Percentiles rank a stretch among this genome's conserved stretches.
phyloP scores from a whole-genome alignment of 1,139 yeast genomes.

The Saccharomycopsis crataegensis region DNA sequence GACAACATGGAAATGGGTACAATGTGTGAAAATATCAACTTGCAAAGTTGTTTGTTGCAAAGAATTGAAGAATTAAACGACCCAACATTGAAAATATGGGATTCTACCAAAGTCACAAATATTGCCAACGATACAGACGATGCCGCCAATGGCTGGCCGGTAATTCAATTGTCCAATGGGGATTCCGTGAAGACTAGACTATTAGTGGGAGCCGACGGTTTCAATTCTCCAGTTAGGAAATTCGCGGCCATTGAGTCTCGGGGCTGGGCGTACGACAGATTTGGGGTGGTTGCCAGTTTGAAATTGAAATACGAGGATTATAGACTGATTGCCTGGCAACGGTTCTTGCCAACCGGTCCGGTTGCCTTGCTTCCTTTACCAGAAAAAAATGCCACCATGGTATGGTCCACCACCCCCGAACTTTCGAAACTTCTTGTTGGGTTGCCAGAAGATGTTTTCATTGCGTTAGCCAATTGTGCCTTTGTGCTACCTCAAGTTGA shows the following conservation, averaged over 20 bases:
- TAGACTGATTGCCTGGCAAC: slow-evolving; percentile 80
- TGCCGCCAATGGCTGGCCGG: slow-evolving; percentile 50
- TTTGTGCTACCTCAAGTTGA: slow-evolving; percentile 74
- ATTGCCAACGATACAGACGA: slow-evolving; percentile 31
- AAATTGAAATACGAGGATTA: slow-evolving; percentile 66
- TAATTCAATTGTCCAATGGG: slow-evolving; percentile 64
- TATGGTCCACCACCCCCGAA: slow-evolving; percentile 86
- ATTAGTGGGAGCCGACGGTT: slow-evolving; percentile 93
- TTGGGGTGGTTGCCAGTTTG: slow-evolving; percentile 87
- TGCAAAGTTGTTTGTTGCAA: slow-evolving; percentile 63
- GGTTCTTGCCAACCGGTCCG: slow-evolving; percentile 90
- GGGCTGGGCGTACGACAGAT: slow-evolving; percentile 87
- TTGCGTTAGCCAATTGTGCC: slow-evolving; percentile 76
- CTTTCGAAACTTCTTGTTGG: slow-evolving; percentile 55
- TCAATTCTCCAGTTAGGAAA: slow-evolving; percentile 83
- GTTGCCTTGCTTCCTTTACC: slow-evolving; percentile 87
- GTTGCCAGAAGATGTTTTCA: slow-evolving; percentile 55
- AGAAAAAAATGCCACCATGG: slow-evolving; percentile 77
- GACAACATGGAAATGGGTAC: slow-evolving; percentile 59
- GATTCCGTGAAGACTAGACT: slow-evolving; percentile 58
- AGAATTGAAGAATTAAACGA: slow-evolving; percentile 40
- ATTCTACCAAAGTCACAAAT: slow-evolving; percentile 57
- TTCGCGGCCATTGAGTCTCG: slow-evolving; percentile 77
- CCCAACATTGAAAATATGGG: slow-evolving; percentile 43
- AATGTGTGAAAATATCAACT: slow-evolving; percentile 83